Base-by-base conservation (phyloP, 1,284 basidiomycete genomes). In the Ceratobasidium sp. region DNA sequence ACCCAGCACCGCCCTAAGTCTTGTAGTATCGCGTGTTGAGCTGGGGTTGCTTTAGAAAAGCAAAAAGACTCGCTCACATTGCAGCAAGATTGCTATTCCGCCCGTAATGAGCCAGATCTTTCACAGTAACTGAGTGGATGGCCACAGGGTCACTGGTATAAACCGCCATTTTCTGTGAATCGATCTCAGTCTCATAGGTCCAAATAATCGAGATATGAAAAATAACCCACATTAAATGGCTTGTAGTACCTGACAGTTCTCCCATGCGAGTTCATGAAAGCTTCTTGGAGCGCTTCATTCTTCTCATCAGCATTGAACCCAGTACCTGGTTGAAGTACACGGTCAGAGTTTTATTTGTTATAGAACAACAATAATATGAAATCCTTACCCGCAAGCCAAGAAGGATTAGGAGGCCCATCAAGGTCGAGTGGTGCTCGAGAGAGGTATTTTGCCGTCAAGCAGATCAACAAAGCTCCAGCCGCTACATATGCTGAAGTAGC, bases 131-230 rank as follows among this genome's bases (percentile, higher is more conserved):
- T 65, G 84, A 84, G 65, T 87, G 85, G 6, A 90, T 81, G 4
- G 88, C 87, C 15, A 83, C 83, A 5, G 89, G 88, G 78, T 89
- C 88, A 2, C 87, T 86, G 23, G 89, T 81, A 79, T 88, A 89
- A 23, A 90, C 83, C 80, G 86, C 86, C 79, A 87, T 82, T 28
- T 82, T 81, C 87, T 88, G 56, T 3, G n/a, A 38, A 3, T 26
- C 20, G 54, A 2, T 2, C 4, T 56, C 15, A 26, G 54, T 26
- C 54, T 26, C 54, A 23, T 9, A 10, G 15, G 9, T n/a, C 26
- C 7, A n/a, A 23, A 17, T 33, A 33, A 33, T 33, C 4, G 33
- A 33, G 33, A 33, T 4, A 23, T 56, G 54, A 17, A 56, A 56
- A n/a, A 23, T 2, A 10, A 10, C 54, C 9, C 38, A 62, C 59